phyloP scores from a whole-genome alignment of 139 green algal genomes.

The Desmodesmus armatus region DNA sequence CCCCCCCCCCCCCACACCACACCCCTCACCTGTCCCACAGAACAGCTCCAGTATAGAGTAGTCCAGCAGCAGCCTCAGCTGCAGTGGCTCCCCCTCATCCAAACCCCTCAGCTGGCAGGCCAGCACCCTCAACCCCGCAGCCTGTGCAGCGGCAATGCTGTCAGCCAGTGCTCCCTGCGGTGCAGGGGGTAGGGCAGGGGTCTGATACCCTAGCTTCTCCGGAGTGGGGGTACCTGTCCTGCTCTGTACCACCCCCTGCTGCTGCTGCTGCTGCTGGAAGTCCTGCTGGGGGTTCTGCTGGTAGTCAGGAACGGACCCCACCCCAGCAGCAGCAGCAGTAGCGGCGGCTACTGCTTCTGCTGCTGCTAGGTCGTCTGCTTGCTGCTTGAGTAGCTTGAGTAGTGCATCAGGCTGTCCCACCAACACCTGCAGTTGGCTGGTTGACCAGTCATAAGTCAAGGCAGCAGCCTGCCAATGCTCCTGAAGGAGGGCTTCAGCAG shows the following conservation, averaged over 20 bases:
- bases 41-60: conserved; percentile 76
- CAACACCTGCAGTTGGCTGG: conserved; percentile 28
- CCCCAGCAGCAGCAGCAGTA: too few relatives aligned
- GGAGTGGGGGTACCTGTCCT: not conserved
- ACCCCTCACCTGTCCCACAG: conserved; percentile 56
- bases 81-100: conserved; percentile 51
- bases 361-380: conserved; percentile 29
- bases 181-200: not conserved
- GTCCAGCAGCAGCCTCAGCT: conserved; percentile 85
- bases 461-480: conserved; percentile 26
- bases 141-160: conserved; percentile 4
- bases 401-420: conserved; percentile 4
- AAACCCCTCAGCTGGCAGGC: conserved; percentile 21
- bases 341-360: not conserved
- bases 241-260: not conserved
- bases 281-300: not conserved
- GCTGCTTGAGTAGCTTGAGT: conserved; percentile 35
- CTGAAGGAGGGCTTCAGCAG: too few relatives aligned
- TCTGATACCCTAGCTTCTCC: conserved; percentile 7
- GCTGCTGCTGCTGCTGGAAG: conserved; percentile 17
- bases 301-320: too few relatives aligned
- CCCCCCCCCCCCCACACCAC: too few relatives aligned
- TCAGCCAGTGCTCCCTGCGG: not conserved
- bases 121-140: conserved; percentile 24
- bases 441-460: conserved; percentile 39